Evolutionary conservation across 345 rosid species (phyloP), one percentile per base, ranked within the genome.

Genomic region (Eucalyptus shirleyi): DNA sequence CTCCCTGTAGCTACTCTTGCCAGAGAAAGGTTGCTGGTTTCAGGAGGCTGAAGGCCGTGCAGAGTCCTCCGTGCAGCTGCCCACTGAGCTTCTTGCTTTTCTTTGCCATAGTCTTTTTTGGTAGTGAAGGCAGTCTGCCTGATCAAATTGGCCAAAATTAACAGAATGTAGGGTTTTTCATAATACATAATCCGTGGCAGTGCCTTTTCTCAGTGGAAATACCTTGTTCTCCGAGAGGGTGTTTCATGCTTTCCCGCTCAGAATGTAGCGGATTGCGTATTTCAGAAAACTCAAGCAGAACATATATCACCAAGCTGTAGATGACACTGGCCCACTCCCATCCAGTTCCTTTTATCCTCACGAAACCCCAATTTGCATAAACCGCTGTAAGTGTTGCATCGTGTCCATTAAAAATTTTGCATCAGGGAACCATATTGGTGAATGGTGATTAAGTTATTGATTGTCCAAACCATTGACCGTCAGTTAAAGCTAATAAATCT

Each of bases 271-370:
- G 86, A 93, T 94, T 10, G 89, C 94, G 53, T 94, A 95, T 88
- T 97, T 97, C 86, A 97, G 93, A 7, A 95, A n/a, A 89, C 8
- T 97, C 98, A 8, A 97, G 98, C 28, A 95, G 99, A 87, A 95
- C 17, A 45, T 93, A 94, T 0, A 96, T 94, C 30, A 93, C 93
- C 87, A 97, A 19, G 86, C 97, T 96, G 90, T 95, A 97, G 89
- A 96, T 95, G n/a, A 96, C 98, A 55, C 96, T 98, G 23, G 98
- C 95, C 99, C 98, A 97, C 56, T 97, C 98, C 99, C 98, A 96
- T n/a, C 99, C 97, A 8, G 91, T 86, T 4, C 96, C 98, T 92
- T 94, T 42, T 53, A 95, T 93, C 44, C 90, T 87, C 0, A 97
- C 97, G 87, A 97, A 96, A 42, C 91, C 92, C 98, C 98, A 96